Percentiles rank a stretch among this genome's conserved stretches.
These are phyloP conservation scores for Mrakia blollopis DNA, from an alignment of 768 basidiomycete species.

Conservation along the genomic window DNA sequence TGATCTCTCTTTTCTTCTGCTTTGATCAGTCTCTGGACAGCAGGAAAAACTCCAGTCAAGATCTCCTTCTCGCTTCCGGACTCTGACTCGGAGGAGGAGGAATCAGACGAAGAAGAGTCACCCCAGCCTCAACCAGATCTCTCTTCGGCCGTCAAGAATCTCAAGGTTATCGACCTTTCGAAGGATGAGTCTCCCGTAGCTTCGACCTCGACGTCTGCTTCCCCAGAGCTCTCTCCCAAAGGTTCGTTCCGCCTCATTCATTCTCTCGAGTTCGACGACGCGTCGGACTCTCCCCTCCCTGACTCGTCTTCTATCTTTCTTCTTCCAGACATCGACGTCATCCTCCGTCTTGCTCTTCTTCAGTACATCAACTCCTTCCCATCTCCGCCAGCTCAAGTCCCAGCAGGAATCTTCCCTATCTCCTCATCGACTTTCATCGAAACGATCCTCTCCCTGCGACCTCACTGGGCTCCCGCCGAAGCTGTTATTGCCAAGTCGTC, in stretches of 20 bases:
- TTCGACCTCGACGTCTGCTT: not conserved
- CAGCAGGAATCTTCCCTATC: slow-evolving; percentile 58
- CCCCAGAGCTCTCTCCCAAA: slow-evolving; percentile 1
- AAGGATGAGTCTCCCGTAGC: not conserved
- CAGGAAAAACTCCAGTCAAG: not conserved
- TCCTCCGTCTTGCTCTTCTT: slow-evolving; percentile 60
- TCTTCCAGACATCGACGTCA: slow-evolving; percentile 52
- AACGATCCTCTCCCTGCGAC: slow-evolving; percentile 70
- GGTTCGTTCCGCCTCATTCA: not conserved
- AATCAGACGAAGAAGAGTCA: slow-evolving; percentile 18
- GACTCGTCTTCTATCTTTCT: not conserved
- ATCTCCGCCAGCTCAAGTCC: slow-evolving; percentile 48
- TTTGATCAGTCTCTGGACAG: slow-evolving; percentile 24
- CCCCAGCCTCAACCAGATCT: not conserved
- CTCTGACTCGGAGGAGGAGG: slow-evolving; percentile 11
- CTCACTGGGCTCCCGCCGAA: slow-evolving; percentile 54
- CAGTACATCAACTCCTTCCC: slow-evolving; percentile 55
- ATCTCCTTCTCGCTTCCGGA: slow-evolving; percentile 22
- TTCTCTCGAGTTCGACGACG: not conserved
- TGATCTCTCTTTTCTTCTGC: not conserved
- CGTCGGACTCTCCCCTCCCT: not conserved
- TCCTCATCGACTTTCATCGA: slow-evolving; percentile 64
- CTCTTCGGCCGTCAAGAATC: not conserved
- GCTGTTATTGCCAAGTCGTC: slow-evolving; percentile 64
- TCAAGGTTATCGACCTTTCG: not conserved